Conservation (phyloP, 805 yeast genomes). For the Priceomyces fermenticarens region DNA sequence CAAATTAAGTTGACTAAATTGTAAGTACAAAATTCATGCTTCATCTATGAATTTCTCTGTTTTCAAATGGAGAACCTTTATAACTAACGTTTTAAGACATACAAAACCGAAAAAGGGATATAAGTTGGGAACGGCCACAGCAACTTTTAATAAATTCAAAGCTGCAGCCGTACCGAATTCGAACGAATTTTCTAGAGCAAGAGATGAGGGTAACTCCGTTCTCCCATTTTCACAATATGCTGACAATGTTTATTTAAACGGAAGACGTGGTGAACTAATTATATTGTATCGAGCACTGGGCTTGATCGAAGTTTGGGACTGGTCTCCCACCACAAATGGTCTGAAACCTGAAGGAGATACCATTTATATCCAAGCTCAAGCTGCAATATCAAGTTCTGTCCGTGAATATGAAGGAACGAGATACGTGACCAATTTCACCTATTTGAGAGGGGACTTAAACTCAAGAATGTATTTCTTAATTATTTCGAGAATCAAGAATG, state of each 20-base stretch:
- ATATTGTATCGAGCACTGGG: conserved; percentile 18
- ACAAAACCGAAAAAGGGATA: conserved; percentile 34
- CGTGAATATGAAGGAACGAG: background rate
- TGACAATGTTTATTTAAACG: conserved; percentile 18
- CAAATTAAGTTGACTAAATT: conserved; percentile 3
- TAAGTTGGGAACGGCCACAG: conserved; percentile 37
- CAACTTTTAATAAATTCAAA: conserved; percentile 41
- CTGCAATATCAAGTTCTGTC: conserved; percentile 4
- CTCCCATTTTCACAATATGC: conserved; percentile 1
- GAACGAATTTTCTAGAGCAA: background rate
- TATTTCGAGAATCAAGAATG: background rate
- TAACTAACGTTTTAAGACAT: conserved; percentile 8
- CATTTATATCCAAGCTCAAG: conserved; percentile 17
- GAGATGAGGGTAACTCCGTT: background rate
- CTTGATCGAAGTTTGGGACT: conserved; percentile 33
- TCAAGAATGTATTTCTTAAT: conserved; percentile 8
- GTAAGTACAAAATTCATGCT: conserved; percentile 2
- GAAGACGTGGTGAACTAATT: conserved; percentile 31
- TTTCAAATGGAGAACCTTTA: no score
- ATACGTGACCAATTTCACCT: conserved; percentile 6
- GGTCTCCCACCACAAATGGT: conserved; percentile 17
- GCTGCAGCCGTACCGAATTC: conserved; percentile 21
- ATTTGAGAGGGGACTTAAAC: conserved; percentile 7
- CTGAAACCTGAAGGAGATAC: conserved; percentile 22
- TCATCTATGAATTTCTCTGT: background rate